Evolutionary conservation across 1,284 basidiomycete genomes (phyloP).

Genomic region (Leucoagaricus sp.): DNA sequence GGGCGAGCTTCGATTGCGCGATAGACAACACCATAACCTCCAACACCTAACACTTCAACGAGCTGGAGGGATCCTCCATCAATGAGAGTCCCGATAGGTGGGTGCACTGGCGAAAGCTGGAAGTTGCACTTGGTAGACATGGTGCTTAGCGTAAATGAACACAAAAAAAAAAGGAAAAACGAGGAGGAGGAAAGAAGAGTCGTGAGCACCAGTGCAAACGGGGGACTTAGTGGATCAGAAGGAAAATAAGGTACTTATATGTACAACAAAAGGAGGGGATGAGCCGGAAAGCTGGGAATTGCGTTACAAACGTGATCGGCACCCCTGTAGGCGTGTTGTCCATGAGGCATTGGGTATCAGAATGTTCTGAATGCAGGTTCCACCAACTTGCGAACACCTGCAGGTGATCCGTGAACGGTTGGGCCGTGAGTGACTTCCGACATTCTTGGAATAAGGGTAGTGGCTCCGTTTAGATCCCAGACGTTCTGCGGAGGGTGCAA

Average conservation of each 20-base stretch:
- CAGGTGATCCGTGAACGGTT: conserved; percentile 27
- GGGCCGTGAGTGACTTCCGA: neutral
- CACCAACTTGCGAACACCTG: conserved; percentile 32
- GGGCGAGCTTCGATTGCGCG: conserved; percentile 73
- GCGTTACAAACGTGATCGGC: conserved; percentile 47
- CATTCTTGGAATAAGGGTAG: conserved; percentile 17
- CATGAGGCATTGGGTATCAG: conserved; percentile 53
- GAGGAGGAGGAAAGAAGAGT: conserved; percentile 26
- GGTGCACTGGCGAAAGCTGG: conserved; percentile 51
- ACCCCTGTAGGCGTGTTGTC: conserved; percentile 54
- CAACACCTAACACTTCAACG: conserved; percentile 88
- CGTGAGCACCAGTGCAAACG: conserved; percentile 45
- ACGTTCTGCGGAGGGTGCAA: neutral
- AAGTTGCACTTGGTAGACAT: conserved; percentile 54
- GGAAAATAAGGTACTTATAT: conserved; percentile 18
- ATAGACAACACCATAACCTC: conserved; percentile 97
- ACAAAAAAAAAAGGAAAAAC: conserved; percentile 13
- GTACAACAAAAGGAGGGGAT: conserved; percentile 9
- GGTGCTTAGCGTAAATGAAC: conserved; percentile 32
- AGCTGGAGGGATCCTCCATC: conserved; percentile 85
- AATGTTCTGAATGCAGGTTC: conserved; percentile 18
- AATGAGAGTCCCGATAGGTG: conserved; percentile 75
- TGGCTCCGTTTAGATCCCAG: conserved; percentile 14
- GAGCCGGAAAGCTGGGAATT: conserved; percentile 7
- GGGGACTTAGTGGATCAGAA: conserved; percentile 38